Conservation (phyloP, 1,284 basidiomycete species). For the Macrocystidia cucumis region DNA sequence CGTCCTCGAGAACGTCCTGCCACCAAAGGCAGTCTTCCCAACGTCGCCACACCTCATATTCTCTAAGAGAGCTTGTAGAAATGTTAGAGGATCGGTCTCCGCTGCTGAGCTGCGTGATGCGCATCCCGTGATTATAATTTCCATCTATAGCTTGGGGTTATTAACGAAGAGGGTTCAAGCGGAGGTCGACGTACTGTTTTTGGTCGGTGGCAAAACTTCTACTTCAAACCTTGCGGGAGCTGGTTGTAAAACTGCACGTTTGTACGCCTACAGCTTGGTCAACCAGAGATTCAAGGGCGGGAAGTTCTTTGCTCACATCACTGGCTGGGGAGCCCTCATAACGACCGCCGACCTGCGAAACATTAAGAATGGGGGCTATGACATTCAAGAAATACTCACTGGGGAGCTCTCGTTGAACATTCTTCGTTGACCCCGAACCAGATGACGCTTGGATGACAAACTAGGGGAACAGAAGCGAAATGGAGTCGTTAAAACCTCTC, state of each 20-base stretch:
- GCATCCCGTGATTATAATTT: conserved; percentile 53
- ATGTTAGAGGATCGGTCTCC: conserved; percentile 32
- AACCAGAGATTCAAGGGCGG: too few species aligned
- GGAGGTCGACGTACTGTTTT: conserved; percentile 38
- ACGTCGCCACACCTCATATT: conserved; percentile 67
- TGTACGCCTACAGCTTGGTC: conserved; percentile 36
- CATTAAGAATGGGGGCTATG: too few species aligned
- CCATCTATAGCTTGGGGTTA: conserved; percentile 29
- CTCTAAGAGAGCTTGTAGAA: conserved; percentile 28
- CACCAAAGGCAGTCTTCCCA: conserved; percentile 79
- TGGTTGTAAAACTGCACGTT: conserved; percentile 50
- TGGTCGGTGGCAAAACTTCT: conserved; percentile 46
- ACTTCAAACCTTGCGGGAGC: conserved; percentile 55
- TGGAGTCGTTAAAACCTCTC: too few species aligned
- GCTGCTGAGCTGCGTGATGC: conserved; percentile 36
- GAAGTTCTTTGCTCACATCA: conserved; percentile 16
- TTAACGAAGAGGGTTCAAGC: not conserved
- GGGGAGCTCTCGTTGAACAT: too few species aligned
- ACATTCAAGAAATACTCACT: too few species aligned
- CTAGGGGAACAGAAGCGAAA: too few species aligned
- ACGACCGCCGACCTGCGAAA: conserved; percentile 7
- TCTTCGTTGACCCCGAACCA: too few species aligned
- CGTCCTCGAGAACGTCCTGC: conserved; percentile 57
- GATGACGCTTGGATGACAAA: too few species aligned
- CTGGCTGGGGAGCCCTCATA: conserved; percentile 18